Evolutionary conservation across 495 filamentous ascomycete genomes (phyloP).

Genomic region (Tirmania nivea): DNA sequence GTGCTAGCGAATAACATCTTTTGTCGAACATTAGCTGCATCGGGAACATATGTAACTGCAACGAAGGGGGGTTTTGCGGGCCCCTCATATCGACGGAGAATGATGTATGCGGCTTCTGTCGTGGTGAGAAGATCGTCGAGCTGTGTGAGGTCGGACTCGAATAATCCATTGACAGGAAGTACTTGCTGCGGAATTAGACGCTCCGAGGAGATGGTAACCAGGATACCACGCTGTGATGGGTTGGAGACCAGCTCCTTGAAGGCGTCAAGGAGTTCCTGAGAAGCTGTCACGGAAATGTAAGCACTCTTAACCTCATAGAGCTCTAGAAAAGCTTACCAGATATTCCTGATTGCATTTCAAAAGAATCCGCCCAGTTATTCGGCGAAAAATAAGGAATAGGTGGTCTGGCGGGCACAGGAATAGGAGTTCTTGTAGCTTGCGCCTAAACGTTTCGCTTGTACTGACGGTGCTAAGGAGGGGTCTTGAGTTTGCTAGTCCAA

Average conservation of each 20-base stretch:
- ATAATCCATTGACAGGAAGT: conserved; percentile 37
- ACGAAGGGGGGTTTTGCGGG: conserved; percentile 30
- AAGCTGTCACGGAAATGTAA: conserved; percentile 32
- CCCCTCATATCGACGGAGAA: conserved; percentile 44
- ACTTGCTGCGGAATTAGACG: conserved; percentile 40
- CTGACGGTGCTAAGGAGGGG: neutral
- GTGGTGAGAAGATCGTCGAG: conserved; percentile 44
- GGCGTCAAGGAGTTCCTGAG: conserved; percentile 60
- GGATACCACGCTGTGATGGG: conserved; percentile 47
- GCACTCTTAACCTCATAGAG: conserved; percentile 1
- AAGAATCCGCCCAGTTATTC: neutral
- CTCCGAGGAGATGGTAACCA: conserved; percentile 60
- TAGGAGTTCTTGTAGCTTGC: too few relatives aligned
- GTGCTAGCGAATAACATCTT: conserved; percentile 94
- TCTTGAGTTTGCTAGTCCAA: neutral
- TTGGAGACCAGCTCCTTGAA: conserved; percentile 53
- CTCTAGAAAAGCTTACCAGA: conserved; percentile 31
- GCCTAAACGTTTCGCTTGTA: too few relatives aligned
- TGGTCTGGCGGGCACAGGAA: too few relatives aligned
- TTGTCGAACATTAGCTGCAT: conserved; percentile 68
- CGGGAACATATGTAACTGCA: conserved; percentile 77
- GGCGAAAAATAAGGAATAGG: too few relatives aligned
- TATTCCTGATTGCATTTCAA: conserved; percentile 71
- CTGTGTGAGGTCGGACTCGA: conserved; percentile 36
- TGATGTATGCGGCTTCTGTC: conserved; percentile 53